Conservation (phyloP, 805 yeast genomes). For the Monosporozyma siamensis region DNA sequence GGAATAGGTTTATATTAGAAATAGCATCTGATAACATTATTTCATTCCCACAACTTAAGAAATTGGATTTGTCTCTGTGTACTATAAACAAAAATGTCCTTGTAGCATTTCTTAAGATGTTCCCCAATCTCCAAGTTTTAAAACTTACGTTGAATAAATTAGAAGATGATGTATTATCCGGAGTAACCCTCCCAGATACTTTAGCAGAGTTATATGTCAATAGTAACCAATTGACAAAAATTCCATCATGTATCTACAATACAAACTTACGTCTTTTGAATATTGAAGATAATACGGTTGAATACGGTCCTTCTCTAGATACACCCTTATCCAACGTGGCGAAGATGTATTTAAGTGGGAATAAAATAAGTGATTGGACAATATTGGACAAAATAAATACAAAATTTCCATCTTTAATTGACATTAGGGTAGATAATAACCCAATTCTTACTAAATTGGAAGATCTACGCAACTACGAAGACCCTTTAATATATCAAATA, state of each 20-base stretch:
- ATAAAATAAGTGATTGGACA: conserved; percentile 39
- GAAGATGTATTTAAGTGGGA: conserved; percentile 46
- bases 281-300: too few species aligned
- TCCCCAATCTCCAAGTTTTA: conserved; percentile 31
- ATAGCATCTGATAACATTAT: conserved; percentile 2
- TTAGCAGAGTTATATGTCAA: conserved; percentile 12
- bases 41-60: conserved; percentile 5
- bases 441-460: conserved; percentile 32
- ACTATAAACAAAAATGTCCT: conserved; percentile 6
- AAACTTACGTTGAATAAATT: conserved; percentile 14
- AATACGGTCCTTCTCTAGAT: too few species aligned
- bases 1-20: conserved; percentile 9
- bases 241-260: too few species aligned
- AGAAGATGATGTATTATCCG: background rate
- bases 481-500: conserved; percentile 23
- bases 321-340: too few species aligned
- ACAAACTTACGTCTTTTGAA: background rate
- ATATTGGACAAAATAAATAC: conserved; percentile 37
- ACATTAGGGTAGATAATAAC: conserved; percentile 44
- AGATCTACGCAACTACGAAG: conserved; percentile 5
- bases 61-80: conserved; percentile 23
- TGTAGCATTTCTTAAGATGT: conserved; percentile 13
- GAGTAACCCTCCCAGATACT: conserved; percentile 6
- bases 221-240: conserved; percentile 8
- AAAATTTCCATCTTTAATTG: conserved; percentile 35